Evolutionary conservation across 208 protist species (phyloP).

Genomic region (Trypanosoma lewisi): DNA sequence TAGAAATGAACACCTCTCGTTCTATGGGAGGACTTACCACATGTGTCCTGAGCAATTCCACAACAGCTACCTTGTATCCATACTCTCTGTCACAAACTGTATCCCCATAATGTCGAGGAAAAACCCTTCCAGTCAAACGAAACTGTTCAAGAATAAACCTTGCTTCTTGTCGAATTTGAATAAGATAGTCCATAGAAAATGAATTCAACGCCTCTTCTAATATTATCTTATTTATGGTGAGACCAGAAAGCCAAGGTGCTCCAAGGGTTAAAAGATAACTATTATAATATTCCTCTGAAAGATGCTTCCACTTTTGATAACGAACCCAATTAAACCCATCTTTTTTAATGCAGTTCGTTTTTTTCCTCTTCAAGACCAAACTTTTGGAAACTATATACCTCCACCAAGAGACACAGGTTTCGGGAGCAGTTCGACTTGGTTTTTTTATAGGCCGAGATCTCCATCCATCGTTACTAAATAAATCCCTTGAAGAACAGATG

Average conservation of each 20-base stretch:
- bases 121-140: conserved; percentile 8
- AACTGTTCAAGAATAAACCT: conserved; percentile 15
- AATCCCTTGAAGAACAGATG: not conserved
- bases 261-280: conserved; percentile 13
- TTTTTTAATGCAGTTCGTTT: conserved; percentile 1
- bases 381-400: conserved; percentile 6
- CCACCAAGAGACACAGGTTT: conserved; percentile 16
- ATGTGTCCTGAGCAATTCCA: conserved; percentile 9
- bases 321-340: conserved; percentile 30
- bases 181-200: conserved; percentile 24
- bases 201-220: conserved; percentile 1
- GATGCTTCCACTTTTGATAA: conserved; percentile 33
- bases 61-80: conserved; percentile 13
- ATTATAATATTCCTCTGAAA: conserved; percentile 35
- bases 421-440: not conserved
- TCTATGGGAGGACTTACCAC: not conserved
- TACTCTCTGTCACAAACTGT: not conserved
- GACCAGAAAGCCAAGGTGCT: conserved; percentile 14
- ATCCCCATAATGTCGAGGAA: conserved; percentile 22
- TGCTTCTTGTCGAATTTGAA: conserved; percentile 25
- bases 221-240: not conserved
- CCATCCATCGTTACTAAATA: not conserved
- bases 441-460: conserved; percentile 6
- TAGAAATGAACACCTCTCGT: conserved; percentile 1
- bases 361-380: conserved; percentile 15